phyloP scores from a whole-genome alignment of 768 basidiomycete genomes.

The Lentinula sp. region DNA sequence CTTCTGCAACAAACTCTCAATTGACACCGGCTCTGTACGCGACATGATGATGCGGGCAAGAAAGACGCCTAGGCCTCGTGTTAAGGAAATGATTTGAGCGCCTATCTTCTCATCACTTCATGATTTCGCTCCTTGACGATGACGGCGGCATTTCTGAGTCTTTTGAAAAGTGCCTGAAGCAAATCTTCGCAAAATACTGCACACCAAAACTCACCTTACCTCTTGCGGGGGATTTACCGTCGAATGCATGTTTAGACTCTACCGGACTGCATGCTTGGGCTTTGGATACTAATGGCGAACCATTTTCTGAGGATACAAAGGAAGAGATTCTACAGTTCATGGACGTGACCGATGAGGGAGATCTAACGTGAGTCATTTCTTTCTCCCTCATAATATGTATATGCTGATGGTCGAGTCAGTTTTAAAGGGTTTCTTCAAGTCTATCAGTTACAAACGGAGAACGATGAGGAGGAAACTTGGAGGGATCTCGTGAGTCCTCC shows the following conservation, averaged over 20 bases:
- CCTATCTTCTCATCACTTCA: conserved; percentile 42
- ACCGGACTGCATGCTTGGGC: conserved; percentile 73
- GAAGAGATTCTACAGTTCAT: conserved; percentile 72
- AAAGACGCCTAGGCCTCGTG: conserved; percentile 14
- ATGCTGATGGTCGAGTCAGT: conserved; percentile 23
- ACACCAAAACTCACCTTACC: conserved; percentile 29
- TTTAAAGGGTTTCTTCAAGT: conserved; percentile 79
- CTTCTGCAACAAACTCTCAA: conserved; percentile 79
- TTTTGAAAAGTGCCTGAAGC: conserved; percentile 66
- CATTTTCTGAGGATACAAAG: conserved; percentile 73
- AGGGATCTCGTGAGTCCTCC: conserved; percentile 54
- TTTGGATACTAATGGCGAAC: conserved; percentile 72
- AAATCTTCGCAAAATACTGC: conserved; percentile 79
- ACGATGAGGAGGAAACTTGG: conserved; percentile 83
- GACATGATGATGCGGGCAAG: conserved; percentile 31
- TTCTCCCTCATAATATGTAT: not conserved
- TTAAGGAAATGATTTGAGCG: conserved; percentile 13
- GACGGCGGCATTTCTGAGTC: conserved; percentile 56
- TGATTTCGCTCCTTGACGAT: conserved; percentile 53
- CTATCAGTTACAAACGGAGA: conserved; percentile 81
- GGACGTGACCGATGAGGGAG: conserved; percentile 65
- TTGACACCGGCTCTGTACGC: conserved; percentile 74
- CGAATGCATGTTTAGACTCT: conserved; percentile 48
- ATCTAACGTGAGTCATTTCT: conserved; percentile 49
- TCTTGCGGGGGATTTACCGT: conserved; percentile 23